These are phyloP conservation scores for Aspergillus jensenii DNA, from an alignment of 2,329 filamentous ascomycete species.

Conservation along the genomic window DNA sequence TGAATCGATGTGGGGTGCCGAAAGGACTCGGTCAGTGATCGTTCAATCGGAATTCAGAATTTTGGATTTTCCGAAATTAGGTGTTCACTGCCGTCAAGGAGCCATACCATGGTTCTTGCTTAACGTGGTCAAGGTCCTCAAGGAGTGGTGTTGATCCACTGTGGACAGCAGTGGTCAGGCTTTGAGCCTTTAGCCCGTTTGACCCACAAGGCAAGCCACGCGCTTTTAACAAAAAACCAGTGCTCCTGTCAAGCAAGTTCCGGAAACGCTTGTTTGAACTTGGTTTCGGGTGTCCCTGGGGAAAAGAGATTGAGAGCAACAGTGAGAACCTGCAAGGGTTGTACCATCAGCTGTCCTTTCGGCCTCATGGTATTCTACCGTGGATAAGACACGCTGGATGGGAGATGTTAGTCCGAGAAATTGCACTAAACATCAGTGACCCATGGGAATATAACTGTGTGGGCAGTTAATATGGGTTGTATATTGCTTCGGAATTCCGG, in stretches of 20 bases:
- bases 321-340: background rate
- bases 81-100: background rate
- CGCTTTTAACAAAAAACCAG: too few relatives aligned
- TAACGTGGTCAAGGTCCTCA: background rate
- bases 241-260: too few relatives aligned
- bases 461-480: background rate
- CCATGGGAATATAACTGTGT: background rate
- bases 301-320: background rate
- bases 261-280: background rate
- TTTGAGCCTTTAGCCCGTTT: background rate
- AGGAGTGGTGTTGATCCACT: background rate
- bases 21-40: background rate
- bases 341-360: background rate
- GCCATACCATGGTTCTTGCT: background rate
- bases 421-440: background rate
- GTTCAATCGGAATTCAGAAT: background rate
- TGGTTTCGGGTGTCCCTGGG: background rate
- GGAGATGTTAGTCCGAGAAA: background rate
- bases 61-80: background rate
- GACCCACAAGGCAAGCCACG: background rate
- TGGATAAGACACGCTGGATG: background rate
- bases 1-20: too few relatives aligned
- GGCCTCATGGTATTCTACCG: background rate
- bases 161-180: background rate
- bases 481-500: background rate